Evolutionary conservation across 1,284 basidiomycete species (phyloP).

Genomic region (Moesziomyces aphidis): DNA sequence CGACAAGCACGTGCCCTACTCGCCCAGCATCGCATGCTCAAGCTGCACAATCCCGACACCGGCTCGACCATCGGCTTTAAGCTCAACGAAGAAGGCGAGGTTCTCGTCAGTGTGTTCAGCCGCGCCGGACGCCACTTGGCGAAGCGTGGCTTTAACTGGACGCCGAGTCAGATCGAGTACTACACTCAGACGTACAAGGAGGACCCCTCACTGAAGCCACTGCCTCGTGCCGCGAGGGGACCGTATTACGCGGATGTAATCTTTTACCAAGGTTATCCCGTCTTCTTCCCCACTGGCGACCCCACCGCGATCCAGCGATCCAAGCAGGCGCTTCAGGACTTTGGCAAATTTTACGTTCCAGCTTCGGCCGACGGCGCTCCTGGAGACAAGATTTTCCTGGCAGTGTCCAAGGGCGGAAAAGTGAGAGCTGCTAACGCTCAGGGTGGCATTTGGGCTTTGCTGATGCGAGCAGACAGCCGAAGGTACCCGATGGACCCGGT

Average conservation of each 20-base stretch:
- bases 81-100: not conserved
- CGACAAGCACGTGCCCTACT: not conserved
- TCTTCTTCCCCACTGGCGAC: constrained; percentile 3
- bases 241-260: constrained; percentile 1
- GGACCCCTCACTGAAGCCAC: not conserved
- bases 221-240: not conserved
- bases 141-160: not conserved
- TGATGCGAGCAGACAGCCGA: not conserved
- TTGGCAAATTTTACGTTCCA: constrained; percentile 1
- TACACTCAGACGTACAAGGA: not conserved
- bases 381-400: not conserved
- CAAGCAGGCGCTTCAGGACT: constrained; percentile 1
- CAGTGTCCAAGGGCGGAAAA: not conserved
- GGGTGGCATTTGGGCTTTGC: too few relatives aligned
- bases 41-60: not conserved
- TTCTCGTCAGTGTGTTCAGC: not conserved
- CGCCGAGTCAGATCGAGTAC: not conserved
- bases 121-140: too few relatives aligned
- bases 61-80: not conserved
- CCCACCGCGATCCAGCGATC: not conserved
- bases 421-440: not conserved
- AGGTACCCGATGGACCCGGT: not conserved
- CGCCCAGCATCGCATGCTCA: not conserved
- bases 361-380: not conserved
- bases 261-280: constrained; percentile 4